Conservation (phyloP, 257 asterid species). For the Leptodermis oblonga region DNA sequence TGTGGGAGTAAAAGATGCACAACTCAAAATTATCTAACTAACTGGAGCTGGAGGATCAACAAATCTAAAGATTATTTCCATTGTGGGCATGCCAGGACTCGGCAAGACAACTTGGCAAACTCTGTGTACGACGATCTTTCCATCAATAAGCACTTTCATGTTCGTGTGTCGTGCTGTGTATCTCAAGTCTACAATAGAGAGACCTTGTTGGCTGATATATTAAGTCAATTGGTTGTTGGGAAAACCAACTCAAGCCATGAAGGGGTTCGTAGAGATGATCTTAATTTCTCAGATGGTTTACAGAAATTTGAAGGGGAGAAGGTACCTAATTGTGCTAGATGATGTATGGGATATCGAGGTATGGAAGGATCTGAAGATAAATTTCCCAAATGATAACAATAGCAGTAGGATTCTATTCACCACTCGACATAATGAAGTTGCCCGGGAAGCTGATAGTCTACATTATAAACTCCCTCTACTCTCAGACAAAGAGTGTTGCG, state of each 20-base stretch:
- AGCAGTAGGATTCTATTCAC: constrained; percentile 12
- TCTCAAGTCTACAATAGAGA: constrained; percentile 23
- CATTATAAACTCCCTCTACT: constrained; percentile 4
- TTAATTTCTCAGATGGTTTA: not conserved
- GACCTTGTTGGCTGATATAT: no score
- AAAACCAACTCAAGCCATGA: not conserved
- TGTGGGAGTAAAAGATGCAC: no score
- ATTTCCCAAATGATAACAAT: constrained; percentile 1
- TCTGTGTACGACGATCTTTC: constrained; percentile 17
- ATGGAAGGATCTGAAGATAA: not conserved
- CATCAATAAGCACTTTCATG: constrained; percentile 16
- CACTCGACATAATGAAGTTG: not conserved
- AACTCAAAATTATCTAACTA: not conserved
- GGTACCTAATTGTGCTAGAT: not conserved
- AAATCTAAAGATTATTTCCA: constrained; percentile 14
- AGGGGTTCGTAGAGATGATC: not conserved
- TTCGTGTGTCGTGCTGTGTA: constrained; percentile 21
- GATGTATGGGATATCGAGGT: constrained; percentile 6
- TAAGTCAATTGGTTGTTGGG: not conserved
- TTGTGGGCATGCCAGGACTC: no score
- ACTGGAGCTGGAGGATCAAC: not conserved
- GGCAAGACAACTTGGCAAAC: constrained; percentile 34
- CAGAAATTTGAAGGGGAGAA: not conserved
- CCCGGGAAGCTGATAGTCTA: not conserved
- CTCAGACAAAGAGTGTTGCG: not conserved